Evolutionary conservation across 768 basidiomycete species (phyloP), one percentile per base, ranked within the genome.

Genomic region (Lactarius indigo): DNA sequence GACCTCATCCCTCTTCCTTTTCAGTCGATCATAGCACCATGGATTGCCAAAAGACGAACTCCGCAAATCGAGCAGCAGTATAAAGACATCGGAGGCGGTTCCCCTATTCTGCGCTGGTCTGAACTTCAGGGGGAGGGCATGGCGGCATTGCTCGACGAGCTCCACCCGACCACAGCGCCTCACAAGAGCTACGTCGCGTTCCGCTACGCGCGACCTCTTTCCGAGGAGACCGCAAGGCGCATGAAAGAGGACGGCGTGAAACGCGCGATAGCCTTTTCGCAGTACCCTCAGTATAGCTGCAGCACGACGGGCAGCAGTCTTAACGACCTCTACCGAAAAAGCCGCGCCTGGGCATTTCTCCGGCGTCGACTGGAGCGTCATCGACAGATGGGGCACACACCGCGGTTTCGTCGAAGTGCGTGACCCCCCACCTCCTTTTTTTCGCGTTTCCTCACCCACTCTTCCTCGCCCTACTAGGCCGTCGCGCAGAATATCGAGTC

Each of bases 211-310:
- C 83, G 85, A 50, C 97, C 96, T 4, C 79, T 98, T 64, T 97
- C 95, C 31, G 87, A 90, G 72, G 87, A 88, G 73, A 89, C 91
- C 31, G 84, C 93, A 13, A 83, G 80, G 63, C 87, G 92, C 76
- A 89, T 99, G 89, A 87, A 87, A 78, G 84, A 80, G 61, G 97
- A 98, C 74, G 94, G 96, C 26, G 94, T 99, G 37, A 89, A 84
- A 76, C 82, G 96, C 69, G 97, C 96, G 0, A 81, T 99, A 31
- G 97, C 96, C 23, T 99, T 99, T 79, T 93, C 93, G 3, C 97
- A 99, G 77, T 99, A 99, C 76, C 97, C 97, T 1, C 97, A 99
- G 76, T 99, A 99, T 77, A 92, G 90, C 73, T 99, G 97, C 77
- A 96, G 93, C 68, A 99, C 97, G 13, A 98, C 97, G 0, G 97